Conservation (phyloP, 1,139 yeast genomes). For the Meyerozyma athensensis region DNA sequence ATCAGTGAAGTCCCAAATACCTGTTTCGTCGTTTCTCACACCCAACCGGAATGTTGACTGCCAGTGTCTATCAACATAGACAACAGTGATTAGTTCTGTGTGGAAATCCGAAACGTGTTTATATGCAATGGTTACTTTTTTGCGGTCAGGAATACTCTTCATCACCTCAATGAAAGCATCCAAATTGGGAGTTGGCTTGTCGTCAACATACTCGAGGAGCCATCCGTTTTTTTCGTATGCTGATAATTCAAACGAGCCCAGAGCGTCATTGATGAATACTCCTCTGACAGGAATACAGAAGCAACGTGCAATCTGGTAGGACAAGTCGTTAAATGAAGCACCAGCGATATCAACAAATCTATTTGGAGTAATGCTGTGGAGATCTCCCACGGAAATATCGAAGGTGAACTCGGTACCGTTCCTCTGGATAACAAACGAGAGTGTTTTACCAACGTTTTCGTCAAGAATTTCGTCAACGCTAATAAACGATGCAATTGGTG, state of each 20-base stretch:
- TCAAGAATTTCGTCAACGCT: conserved; percentile 85
- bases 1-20: conserved; percentile 80
- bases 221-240: conserved; percentile 57
- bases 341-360: conserved; percentile 81
- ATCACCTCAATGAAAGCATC: conserved; percentile 75
- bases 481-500: conserved; percentile 63
- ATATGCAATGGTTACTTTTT: conserved; percentile 66
- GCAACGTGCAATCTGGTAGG: conserved; percentile 84
- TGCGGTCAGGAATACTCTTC: conserved; percentile 70
- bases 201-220: conserved; percentile 75
- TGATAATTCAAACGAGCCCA: conserved; percentile 71
- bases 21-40: conserved; percentile 72
- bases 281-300: conserved; percentile 83
- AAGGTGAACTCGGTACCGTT: conserved; percentile 56
- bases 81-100: conserved; percentile 58
- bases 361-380: conserved; percentile 79
- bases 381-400: conserved; percentile 59
- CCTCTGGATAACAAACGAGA: conserved; percentile 65
- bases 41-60: conserved; percentile 66
- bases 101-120: conserved; percentile 82
- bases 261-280: conserved; percentile 72
- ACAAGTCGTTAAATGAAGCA: conserved; percentile 76
- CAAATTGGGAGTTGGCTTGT: conserved; percentile 65
- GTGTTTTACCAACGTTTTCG: conserved; percentile 54
- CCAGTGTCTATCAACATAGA: conserved; percentile 85